Conservation (phyloP, 164 flowering plant species). For the Vitis vinifera region DNA sequence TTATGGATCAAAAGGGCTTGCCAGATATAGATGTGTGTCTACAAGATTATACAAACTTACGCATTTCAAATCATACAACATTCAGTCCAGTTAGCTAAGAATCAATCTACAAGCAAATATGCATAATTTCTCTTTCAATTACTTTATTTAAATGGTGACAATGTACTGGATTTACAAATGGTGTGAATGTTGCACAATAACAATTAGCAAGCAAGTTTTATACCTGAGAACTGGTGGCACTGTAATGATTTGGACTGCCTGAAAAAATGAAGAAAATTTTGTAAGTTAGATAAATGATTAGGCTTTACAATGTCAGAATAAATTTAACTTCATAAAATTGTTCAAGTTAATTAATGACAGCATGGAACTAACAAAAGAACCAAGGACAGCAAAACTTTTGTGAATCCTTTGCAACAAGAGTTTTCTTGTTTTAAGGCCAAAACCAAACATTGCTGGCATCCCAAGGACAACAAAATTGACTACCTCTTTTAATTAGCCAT, state of each 20-base stretch:
- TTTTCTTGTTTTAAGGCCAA: neutral
- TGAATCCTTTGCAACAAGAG: neutral
- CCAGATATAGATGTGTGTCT: too few species aligned
- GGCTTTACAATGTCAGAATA: neutral
- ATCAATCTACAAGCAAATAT: too few species aligned
- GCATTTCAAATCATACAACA: too few species aligned
- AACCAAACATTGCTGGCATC: neutral
- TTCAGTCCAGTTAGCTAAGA: too few species aligned
- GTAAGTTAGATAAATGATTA: neutral
- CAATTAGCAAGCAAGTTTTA: slow-evolving; percentile 1
- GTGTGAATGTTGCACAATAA: too few species aligned
- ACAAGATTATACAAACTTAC: too few species aligned
- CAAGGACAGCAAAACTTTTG: neutral
- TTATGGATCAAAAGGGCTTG: too few species aligned
- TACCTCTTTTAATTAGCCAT: neutral
- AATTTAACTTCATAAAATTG: too few species aligned
- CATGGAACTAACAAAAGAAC: neutral
- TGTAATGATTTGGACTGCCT: slow-evolving; percentile 33
- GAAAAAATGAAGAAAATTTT: slow-evolving; percentile 9
- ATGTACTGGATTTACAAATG: too few species aligned
- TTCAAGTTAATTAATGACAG: neutral
- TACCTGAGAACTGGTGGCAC: slow-evolving; percentile 27
- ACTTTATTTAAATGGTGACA: too few species aligned
- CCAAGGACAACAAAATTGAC: neutral
- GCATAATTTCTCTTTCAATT: too few species aligned